These are phyloP conservation scores for Beauveria brongniartii DNA, from an alignment of 2,329 filamentous ascomycete species.

Conservation along the genomic window DNA sequence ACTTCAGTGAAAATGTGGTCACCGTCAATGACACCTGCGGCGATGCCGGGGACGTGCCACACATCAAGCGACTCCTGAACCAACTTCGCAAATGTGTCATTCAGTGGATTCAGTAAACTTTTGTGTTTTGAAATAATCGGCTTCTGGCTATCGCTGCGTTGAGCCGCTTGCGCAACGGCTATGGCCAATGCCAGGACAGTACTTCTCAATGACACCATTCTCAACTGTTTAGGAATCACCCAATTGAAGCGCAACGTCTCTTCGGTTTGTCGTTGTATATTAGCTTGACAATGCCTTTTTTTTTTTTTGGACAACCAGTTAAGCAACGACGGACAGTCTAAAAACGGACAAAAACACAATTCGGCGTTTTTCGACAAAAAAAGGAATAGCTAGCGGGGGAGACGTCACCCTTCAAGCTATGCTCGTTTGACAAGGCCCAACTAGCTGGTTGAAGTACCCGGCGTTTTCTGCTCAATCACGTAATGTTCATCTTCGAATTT, in stretches of 20 bases:
- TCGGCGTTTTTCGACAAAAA: neutral
- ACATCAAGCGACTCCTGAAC: slow-evolving; percentile 16
- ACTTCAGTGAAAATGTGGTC: slow-evolving; percentile 33
- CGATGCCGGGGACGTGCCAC: slow-evolving; percentile 41
- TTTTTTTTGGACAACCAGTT: neutral
- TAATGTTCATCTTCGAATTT: too few relatives aligned
- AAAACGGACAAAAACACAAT: neutral
- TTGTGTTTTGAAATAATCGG: neutral
- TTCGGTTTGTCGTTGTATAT: neutral
- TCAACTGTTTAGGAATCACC: neutral
- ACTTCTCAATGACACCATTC: neutral
- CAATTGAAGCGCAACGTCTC: neutral
- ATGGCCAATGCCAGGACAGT: neutral
- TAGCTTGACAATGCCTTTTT: neutral
- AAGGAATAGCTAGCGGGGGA: neutral
- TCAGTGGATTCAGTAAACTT: slow-evolving; percentile 12
- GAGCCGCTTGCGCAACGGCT: neutral
- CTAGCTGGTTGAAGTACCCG: neutral
- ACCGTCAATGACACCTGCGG: slow-evolving; percentile 39
- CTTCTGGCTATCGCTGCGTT: slow-evolving; percentile 1
- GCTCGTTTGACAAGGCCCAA: neutral
- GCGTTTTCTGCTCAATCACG: neutral
- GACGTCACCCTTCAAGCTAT: neutral
- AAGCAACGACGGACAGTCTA: neutral
- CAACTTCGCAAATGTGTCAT: slow-evolving; percentile 6